phyloP scores from a whole-genome alignment of 2,329 filamentous ascomycete genomes.

The Claviceps purpurea region DNA sequence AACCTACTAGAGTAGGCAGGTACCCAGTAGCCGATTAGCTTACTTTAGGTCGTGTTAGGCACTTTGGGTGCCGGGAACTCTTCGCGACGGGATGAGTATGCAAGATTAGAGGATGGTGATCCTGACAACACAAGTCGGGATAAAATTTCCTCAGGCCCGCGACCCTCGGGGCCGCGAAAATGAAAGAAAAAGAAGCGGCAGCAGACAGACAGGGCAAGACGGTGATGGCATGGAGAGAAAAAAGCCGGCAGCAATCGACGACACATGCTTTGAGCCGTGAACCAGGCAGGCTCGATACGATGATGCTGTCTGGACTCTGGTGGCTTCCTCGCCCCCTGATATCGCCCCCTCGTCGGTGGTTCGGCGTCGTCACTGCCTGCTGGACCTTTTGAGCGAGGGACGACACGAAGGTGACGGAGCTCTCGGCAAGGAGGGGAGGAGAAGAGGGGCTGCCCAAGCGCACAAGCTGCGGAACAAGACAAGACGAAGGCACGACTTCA shows the following conservation, averaged over 20 bases:
- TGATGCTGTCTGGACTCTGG: background rate
- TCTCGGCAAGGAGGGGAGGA: too few relatives aligned
- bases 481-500: too few relatives aligned
- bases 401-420: background rate
- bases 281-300: background rate
- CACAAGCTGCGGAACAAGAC: too few relatives aligned
- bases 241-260: background rate
- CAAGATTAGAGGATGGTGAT: conserved; percentile 1
- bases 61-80: background rate
- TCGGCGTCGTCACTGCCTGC: background rate
- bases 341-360: background rate
- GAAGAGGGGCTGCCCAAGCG: too few relatives aligned
- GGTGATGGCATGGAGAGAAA: too few relatives aligned
- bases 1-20: background rate
- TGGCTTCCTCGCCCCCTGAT: background rate
- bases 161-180: background rate
- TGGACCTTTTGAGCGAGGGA: background rate
- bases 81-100: background rate
- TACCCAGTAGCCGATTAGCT: too few relatives aligned
- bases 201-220: background rate
- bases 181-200: background rate
- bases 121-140: background rate
- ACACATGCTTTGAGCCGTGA: background rate
- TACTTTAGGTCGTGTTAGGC: background rate
- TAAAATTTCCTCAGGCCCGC: background rate